These are phyloP conservation scores for Nothophaeocryptopus gaeumannii DNA, from an alignment of 2,329 filamentous ascomycete genomes.

Conservation along the genomic window DNA sequence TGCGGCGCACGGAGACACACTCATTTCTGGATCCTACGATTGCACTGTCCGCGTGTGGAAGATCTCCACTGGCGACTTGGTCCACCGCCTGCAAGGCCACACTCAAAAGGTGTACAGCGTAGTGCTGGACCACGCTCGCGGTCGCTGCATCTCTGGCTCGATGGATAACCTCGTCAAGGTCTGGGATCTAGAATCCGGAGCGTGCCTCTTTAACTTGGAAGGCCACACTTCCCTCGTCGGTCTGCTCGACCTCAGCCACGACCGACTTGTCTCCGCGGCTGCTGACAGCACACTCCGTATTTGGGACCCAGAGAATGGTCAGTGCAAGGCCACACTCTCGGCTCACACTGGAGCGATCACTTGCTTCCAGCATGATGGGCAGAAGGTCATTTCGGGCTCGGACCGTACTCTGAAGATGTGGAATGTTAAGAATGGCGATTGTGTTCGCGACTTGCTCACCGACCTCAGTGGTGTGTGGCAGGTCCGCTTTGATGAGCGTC, in stretches of 20 bases:
- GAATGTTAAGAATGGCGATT: conserved; percentile 90
- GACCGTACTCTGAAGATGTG: conserved; percentile 98
- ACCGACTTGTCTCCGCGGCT: conserved; percentile 88
- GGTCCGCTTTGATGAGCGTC: conserved; percentile 92
- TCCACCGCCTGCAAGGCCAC: conserved; percentile 83
- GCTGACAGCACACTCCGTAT: conserved; percentile 93
- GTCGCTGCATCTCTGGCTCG: conserved; percentile 93
- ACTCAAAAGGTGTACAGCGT: conserved; percentile 95
- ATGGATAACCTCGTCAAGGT: conserved; percentile 99
- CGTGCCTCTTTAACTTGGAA: conserved; percentile 83
- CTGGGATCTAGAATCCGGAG: conserved; percentile 86
- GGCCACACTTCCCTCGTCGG: conserved; percentile 91
- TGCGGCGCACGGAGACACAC: conserved; percentile 86
- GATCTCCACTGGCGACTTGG: conserved; percentile 86
- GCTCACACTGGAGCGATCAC: conserved; percentile 97
- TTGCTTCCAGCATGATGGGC: conserved; percentile 95
- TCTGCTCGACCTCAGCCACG: conserved; percentile 81
- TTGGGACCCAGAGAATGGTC: conserved; percentile 91
- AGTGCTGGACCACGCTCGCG: conserved; percentile 84
- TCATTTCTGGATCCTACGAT: conserved; percentile 98
- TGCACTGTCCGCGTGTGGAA: conserved; percentile 94
- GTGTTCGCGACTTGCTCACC: conserved; percentile 85
- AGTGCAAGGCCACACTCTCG: conserved; percentile 83
- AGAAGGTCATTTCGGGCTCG: conserved; percentile 94
- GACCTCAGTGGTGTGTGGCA: conserved; percentile 98